phyloP scores from a whole-genome alignment of 495 filamentous ascomycete genomes.

The Symbiotaphrina buchneri region DNA sequence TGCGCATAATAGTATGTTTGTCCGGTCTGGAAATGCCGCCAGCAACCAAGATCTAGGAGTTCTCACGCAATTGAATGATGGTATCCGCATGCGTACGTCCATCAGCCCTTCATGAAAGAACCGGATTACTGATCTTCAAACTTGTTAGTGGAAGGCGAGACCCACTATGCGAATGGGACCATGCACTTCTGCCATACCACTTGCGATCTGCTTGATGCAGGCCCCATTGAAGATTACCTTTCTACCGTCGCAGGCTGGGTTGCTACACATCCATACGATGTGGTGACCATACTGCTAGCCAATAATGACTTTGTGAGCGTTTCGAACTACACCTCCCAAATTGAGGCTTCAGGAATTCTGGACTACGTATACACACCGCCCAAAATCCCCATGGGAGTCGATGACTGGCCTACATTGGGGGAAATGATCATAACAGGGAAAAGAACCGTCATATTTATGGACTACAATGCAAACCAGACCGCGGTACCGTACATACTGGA shows the following conservation, averaged over 20 bases:
- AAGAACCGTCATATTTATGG: conserved; percentile 43
- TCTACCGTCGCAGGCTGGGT: conserved; percentile 51
- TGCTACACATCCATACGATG: conserved; percentile 54
- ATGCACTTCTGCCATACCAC: conserved; percentile 50
- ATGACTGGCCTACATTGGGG: conserved; percentile 69
- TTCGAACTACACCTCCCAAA: conserved; percentile 29
- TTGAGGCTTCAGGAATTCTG: conserved; percentile 44
- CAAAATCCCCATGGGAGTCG: conserved; percentile 39
- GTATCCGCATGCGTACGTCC: conserved; percentile 52
- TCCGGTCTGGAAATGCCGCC: conserved; percentile 38
- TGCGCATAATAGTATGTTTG: conserved; percentile 77
- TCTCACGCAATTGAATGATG: conserved; percentile 58
- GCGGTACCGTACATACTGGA: conserved; percentile 45
- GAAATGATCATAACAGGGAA: conserved; percentile 42
- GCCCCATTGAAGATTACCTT: conserved; percentile 56
- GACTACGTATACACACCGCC: conserved; percentile 50
- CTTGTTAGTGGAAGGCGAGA: conserved; percentile 53
- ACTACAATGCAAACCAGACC: conserved; percentile 69
- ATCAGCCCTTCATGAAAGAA: neutral
- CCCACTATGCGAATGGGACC: conserved; percentile 40
- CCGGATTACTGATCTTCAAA: neutral
- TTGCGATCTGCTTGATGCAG: conserved; percentile 61
- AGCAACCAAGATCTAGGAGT: conserved; percentile 59
- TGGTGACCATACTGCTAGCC: conserved; percentile 74
- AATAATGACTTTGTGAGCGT: conserved; percentile 53